Base-by-base conservation (phyloP, 179 eudicot species). In the Actinidia arguta region DNA sequence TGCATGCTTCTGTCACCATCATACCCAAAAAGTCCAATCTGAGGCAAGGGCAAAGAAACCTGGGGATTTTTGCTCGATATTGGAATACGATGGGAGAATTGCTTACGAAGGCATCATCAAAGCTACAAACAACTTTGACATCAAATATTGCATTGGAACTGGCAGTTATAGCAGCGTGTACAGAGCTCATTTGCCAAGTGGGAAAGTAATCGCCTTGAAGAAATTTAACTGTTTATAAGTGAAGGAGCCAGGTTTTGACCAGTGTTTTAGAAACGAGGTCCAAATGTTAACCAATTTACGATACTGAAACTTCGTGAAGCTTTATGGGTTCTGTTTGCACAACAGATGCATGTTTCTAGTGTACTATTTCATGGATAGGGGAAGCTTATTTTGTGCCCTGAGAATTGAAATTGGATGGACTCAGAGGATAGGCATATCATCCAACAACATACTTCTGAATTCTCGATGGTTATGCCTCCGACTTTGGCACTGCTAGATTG, bases 221-320 rank as follows among this genome's bases (percentile, higher is more conserved):
- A 63, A 63, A 63, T 39, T 63, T 25, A 31, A 63, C n/a, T 39
- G 68, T 14, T 25, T 63, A 1, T 44, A 67, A 67, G 72, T 46
- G 2, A 20, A 67, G 47, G 22, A 27, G 20, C 72, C n/a, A 12
- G 22, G 4, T 5, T 67, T 67, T 2, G 72, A 67, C 47, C 8
- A 36, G 4, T 27, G 8, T 5, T 67, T 67, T n/a, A 67, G n/a
- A 3, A 67, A 67, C 16, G 72, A 67, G 48, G 14, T 27, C 36
- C 4, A 67, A 67, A 67, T 67, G 47, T 36, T 67, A 46, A 67
- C 72, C 13, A 36, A 67, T 27, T 44, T 67, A 67, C 68, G 68
- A 63, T 39, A 63, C 42, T 22, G 13, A 25, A 63, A 25, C 42
- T 22, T 63, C 0, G 18, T 63, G 68, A 24, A 63, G 36, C 68